phyloP scores from a whole-genome alignment of 1,139 yeast species.

The Taphrina communis region DNA sequence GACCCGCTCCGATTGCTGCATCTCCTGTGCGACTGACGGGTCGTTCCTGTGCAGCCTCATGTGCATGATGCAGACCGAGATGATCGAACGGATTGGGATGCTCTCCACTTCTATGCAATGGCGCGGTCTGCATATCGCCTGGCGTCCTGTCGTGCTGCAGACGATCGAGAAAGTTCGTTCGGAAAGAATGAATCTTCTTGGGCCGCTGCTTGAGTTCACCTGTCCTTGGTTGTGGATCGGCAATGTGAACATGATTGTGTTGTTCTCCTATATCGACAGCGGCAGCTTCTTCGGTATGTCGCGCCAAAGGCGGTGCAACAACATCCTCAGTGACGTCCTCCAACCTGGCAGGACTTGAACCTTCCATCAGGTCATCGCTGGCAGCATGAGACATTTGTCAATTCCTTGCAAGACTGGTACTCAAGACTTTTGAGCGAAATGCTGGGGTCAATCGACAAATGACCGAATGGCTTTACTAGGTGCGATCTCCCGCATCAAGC shows the following conservation, averaged over 20 bases:
- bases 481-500: no score
- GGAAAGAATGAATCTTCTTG: slow-evolving; percentile 3
- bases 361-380: not conserved
- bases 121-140: slow-evolving; percentile 39
- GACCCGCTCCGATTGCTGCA: not conserved
- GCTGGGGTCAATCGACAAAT: no score
- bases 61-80: not conserved
- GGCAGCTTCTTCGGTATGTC: not conserved
- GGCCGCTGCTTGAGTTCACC: not conserved
- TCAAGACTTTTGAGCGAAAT: not conserved
- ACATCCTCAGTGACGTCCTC: slow-evolving; percentile 2
- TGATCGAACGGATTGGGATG: slow-evolving; percentile 32
- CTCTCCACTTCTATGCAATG: slow-evolving; percentile 24
- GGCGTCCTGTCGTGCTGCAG: slow-evolving; percentile 27
- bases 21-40: not conserved
- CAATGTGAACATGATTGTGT: slow-evolving; percentile 9
- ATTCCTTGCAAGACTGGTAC: not conserved
- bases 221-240: not conserved
- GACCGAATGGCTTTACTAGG: no score
- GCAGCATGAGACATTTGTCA: not conserved
- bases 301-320: slow-evolving; percentile 5
- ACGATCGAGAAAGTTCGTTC: slow-evolving; percentile 22
- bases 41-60: not conserved
- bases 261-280: not conserved
- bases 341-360: not conserved